Evolutionary conservation across 257 asterid species (phyloP).

Genomic region (Penstemon davidsonii): DNA sequence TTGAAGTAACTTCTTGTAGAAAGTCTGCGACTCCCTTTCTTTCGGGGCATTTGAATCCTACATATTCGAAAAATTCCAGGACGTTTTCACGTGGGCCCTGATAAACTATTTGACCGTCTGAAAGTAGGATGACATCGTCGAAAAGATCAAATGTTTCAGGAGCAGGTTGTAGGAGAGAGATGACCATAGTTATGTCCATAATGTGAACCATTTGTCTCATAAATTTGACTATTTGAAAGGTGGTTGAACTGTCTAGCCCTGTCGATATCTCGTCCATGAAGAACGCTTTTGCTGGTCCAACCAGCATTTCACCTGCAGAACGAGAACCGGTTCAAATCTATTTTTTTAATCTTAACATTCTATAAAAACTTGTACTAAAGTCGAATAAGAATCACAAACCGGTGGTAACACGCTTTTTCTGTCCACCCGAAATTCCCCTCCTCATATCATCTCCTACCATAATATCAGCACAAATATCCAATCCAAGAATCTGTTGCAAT

Average conservation of each 20-base stretch:
- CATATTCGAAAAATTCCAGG: conserved; percentile 60
- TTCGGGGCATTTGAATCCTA: conserved; percentile 85
- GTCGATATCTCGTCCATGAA: conserved; percentile 95
- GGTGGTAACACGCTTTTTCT: conserved; percentile 83
- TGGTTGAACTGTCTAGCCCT: conserved; percentile 87
- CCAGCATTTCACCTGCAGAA: conserved; percentile 85
- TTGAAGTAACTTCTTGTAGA: conserved; percentile 83
- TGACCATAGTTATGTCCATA: conserved; percentile 71
- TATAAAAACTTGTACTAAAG: neutral
- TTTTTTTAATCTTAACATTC: neutral
- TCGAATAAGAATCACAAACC: conserved; percentile 40
- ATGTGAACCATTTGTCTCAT: conserved; percentile 89
- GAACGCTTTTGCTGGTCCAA: conserved; percentile 87
- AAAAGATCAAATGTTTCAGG: conserved; percentile 78
- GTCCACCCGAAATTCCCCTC: conserved; percentile 95
- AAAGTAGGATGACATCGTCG: conserved; percentile 74
- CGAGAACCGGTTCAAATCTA: neutral
- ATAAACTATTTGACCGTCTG: conserved; percentile 73
- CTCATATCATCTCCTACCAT: conserved; percentile 96
- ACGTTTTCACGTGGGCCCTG: conserved; percentile 76
- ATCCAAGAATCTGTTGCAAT: conserved; percentile 71
- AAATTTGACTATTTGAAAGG: conserved; percentile 75
- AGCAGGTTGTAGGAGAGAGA: conserved; percentile 83
- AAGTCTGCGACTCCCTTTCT: conserved; percentile 85
- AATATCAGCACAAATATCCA: conserved; percentile 85